Conservation (phyloP, 352 stramenopile genomes). For the Globisporangium megalacanthum region DNA sequence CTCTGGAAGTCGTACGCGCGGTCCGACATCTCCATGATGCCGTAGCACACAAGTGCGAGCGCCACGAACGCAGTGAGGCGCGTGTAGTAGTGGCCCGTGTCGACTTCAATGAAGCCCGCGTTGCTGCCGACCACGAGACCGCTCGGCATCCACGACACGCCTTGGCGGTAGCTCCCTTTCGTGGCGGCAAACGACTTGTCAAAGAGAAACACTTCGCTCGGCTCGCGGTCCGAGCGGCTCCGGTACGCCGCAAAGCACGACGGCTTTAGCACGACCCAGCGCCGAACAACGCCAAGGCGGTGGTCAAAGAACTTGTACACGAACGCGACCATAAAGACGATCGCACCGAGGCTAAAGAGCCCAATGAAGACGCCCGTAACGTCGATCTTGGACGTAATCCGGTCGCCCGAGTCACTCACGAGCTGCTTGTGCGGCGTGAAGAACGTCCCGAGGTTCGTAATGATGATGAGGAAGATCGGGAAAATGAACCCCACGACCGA, state of each 20-base stretch:
- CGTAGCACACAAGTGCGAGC: conserved; percentile 60
- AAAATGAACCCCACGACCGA: conserved; percentile 80
- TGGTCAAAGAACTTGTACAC: conserved; percentile 89
- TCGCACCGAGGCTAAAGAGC: conserved; percentile 35
- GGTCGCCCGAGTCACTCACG: conserved; percentile 30
- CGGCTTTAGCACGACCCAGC: conserved; percentile 86
- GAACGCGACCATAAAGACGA: conserved; percentile 69
- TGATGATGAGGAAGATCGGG: conserved; percentile 62
- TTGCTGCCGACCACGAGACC: conserved; percentile 75
- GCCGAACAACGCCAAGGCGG: conserved; percentile 73
- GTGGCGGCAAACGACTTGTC: conserved; percentile 74
- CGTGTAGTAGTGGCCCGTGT: conserved; percentile 85
- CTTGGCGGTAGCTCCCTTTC: conserved; percentile 79
- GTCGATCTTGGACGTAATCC: conserved; percentile 47
- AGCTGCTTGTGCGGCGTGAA: conserved; percentile 59
- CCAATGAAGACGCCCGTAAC: conserved; percentile 50
- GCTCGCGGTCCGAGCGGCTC: conserved; percentile 64
- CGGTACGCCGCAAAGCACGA: conserved; percentile 81
- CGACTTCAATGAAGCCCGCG: conserved; percentile 78
- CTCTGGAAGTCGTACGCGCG: conserved; percentile 56
- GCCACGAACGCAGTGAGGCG: conserved; percentile 59
- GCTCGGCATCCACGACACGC: conserved; percentile 85
- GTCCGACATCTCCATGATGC: conserved; percentile 54
- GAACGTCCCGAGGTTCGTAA: conserved; percentile 65
- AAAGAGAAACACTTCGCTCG: conserved; percentile 84